Evolutionary conservation across 2,329 filamentous ascomycete genomes (phyloP).

Genomic region (Falciphora oryzae): DNA sequence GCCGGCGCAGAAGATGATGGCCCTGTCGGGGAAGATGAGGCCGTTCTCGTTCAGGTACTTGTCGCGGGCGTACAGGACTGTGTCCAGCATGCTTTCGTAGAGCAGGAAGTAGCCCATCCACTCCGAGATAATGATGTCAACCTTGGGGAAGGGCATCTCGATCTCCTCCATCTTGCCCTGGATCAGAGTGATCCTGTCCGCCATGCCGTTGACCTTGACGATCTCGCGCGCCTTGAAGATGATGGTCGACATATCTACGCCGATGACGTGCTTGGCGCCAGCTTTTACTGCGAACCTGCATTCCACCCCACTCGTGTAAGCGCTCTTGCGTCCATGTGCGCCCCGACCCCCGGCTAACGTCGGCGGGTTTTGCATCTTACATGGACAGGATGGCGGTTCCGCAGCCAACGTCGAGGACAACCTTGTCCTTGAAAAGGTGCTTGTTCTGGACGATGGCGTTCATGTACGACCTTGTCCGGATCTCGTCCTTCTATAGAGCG

Average conservation of each 20-base stretch:
- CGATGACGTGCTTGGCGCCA: constrained; percentile 96
- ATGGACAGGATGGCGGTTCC: constrained; percentile 98
- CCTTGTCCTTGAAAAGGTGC: constrained; percentile 86
- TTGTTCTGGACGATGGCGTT: constrained; percentile 96
- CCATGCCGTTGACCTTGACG: constrained; percentile 83
- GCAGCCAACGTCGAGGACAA: constrained; percentile 94
- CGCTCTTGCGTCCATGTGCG: neutral
- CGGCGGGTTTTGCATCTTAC: constrained; percentile 46
- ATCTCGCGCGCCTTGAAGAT: constrained; percentile 98
- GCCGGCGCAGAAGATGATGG: constrained; percentile 91
- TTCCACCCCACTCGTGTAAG: neutral
- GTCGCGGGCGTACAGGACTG: constrained; percentile 93
- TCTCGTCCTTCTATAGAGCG: constrained; percentile 80
- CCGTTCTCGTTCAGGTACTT: constrained; percentile 81
- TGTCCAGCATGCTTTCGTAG: constrained; percentile 99
- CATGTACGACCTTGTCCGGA: constrained; percentile 93
- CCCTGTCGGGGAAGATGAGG: constrained; percentile 98
- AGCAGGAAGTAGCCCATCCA: constrained; percentile 99
- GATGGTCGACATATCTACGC: constrained; percentile 99
- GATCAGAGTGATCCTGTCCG: constrained; percentile 92
- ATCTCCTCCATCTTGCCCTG: constrained; percentile 99
- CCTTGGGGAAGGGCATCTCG: constrained; percentile 83
- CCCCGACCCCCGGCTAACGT: neutral
- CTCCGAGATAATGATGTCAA: constrained; percentile 99
- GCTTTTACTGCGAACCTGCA: constrained; percentile 91